Base-by-base conservation (phyloP, 805 yeast species). In the Saturnispora ahearnii region DNA sequence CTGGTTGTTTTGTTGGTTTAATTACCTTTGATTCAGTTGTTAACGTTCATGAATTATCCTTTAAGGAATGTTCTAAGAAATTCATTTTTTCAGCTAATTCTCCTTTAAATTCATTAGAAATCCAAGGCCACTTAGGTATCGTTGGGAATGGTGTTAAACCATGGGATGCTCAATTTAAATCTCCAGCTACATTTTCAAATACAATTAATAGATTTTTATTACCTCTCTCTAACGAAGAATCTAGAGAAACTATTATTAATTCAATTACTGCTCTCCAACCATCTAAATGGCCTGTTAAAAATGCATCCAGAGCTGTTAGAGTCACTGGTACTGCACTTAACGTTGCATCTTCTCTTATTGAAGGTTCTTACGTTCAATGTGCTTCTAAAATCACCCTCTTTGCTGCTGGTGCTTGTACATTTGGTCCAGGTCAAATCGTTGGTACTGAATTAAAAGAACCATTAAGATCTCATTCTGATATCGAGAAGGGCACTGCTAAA, bases 381-480 rank as follows among this genome's bases (percentile, higher is more conserved):
- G 96, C 97, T 46, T 89, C 95, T 13, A 81, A 97, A 65, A 76
- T 93, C 58, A 82, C 88, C 73, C 73, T 93, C 52, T 93, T 93
- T 62, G 81, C 96, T 38, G 95, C 91, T 48, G 99, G 99, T 55
- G 95, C 96, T 45, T 83, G 96, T 65, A 93, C 99, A 43, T 81
- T 85, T 62, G 85, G 84, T 43, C 98, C 99, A 11, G 99, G 99
- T 59, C 72, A 87, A 64, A 88, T 93, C 57, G 99, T 93, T 29
- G 87, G 91, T 42, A 81, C 84, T 24, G 93, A 89, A 66, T 76
- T 93, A 65, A 86, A 87, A 64, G 99, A 93, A 68, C 96, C 99
- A 45, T 85, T 93, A 59, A 81, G 99, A 73, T 93, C 99, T 8
- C 99, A 93, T 69, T 87, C 86, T 62, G 99, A 93, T 65, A 87